Evolutionary conservation across 2,329 filamentous ascomycete genomes (phyloP).

Genomic region (Pseudodiploospora longispora): DNA sequence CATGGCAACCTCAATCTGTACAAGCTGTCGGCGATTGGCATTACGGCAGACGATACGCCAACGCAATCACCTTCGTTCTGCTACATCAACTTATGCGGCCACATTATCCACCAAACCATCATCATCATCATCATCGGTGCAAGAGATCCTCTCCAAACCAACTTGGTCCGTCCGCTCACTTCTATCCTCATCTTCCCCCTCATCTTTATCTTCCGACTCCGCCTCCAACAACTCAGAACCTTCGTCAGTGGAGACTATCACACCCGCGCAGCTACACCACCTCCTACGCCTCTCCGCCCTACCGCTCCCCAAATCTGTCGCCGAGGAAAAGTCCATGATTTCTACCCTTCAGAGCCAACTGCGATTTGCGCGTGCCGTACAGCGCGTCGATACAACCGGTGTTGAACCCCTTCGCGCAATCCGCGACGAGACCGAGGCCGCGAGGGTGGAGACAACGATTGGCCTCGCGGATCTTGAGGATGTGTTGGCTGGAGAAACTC

Average conservation of each 20-base stretch:
- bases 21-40: constrained; percentile 19
- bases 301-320: constrained; percentile 54
- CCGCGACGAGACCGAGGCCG: constrained; percentile 67
- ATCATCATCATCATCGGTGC: constrained; percentile 13
- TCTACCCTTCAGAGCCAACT: constrained; percentile 72
- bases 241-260: constrained; percentile 38
- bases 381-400: constrained; percentile 64
- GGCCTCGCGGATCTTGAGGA: constrained; percentile 48
- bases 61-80: constrained; percentile 2
- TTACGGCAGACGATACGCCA: constrained; percentile 14
- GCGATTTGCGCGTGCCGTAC: constrained; percentile 82
- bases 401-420: constrained; percentile 70
- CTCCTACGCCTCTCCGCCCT: constrained; percentile 85
- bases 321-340: constrained; percentile 64
- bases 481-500: constrained; percentile 51
- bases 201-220: constrained; percentile 17
- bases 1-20: constrained; percentile 22
- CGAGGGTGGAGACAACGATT: constrained; percentile 51
- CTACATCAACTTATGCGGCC: constrained; percentile 2
- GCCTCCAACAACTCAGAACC: constrained; percentile 3
- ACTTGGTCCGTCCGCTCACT: constrained; percentile 80
- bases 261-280: constrained; percentile 64
- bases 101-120: constrained; percentile 1
- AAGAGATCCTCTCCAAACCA: constrained; percentile 57
- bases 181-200: constrained; percentile 35